These are phyloP conservation scores for Monarda citriodora DNA, from an alignment of 305 asterid genomes.

Conservation along the genomic window DNA sequence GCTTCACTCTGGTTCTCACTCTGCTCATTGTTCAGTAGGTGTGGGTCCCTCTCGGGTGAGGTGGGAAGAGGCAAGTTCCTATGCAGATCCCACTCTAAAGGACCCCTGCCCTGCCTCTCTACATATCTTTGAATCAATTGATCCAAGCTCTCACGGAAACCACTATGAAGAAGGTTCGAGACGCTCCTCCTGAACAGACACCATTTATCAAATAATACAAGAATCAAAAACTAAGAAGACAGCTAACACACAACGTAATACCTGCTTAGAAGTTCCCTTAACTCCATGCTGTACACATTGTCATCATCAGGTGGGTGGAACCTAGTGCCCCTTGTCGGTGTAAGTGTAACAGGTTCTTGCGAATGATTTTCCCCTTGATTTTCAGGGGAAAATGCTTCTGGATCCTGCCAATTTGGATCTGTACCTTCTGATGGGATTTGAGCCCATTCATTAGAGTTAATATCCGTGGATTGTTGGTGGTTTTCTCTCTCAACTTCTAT, in stretches of 20 bases:
- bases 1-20: constrained; percentile 57
- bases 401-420: constrained; percentile 53
- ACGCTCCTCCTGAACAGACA: constrained; percentile 88
- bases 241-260: constrained; percentile 4
- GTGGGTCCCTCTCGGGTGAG: constrained; percentile 60
- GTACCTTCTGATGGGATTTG: constrained; percentile 34
- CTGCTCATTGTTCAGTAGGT: constrained; percentile 48
- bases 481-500: constrained; percentile 40
- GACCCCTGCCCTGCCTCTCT: constrained; percentile 75
- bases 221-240: neutral
- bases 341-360: constrained; percentile 48
- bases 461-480: constrained; percentile 31
- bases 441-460: constrained; percentile 45
- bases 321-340: constrained; percentile 56
- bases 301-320: constrained; percentile 94
- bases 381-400: constrained; percentile 41
- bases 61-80: constrained; percentile 77
- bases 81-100: constrained; percentile 88
- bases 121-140: constrained; percentile 89
- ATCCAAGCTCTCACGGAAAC: constrained; percentile 95
- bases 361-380: constrained; percentile 35
- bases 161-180: constrained; percentile 93
- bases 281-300: constrained; percentile 92
- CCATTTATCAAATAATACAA: constrained; percentile 12
- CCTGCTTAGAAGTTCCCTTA: constrained; percentile 98